phyloP scores from a whole-genome alignment of 371 early-diverging fungal species.

The Saksenaea vasiformis region DNA sequence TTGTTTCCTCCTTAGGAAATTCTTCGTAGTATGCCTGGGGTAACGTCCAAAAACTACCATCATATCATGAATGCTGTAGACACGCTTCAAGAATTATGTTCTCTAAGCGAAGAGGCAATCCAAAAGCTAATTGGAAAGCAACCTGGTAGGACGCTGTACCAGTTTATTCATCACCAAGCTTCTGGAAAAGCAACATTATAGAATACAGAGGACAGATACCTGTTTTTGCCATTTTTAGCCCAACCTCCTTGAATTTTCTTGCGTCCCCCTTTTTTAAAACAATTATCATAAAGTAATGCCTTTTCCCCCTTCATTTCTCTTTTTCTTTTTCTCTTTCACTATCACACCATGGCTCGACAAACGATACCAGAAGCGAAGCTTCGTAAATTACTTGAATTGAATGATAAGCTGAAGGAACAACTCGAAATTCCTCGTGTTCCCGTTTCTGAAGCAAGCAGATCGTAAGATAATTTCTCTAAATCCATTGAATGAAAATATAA shows the following conservation, averaged over 20 bases:
- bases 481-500: neutral
- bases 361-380: constrained; percentile 46
- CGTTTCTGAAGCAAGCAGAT: neutral
- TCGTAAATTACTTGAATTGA: constrained; percentile 42
- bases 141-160: constrained; percentile 49
- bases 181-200: neutral
- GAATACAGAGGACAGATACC: neutral
- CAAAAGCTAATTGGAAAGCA: constrained; percentile 59
- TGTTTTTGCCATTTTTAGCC: neutral
- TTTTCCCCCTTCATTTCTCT: neutral
- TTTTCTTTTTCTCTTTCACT: neutral
- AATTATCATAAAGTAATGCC: neutral
- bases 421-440: constrained; percentile 45
- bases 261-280: neutral
- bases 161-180: constrained; percentile 47
- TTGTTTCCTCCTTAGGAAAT: constrained; percentile 54
- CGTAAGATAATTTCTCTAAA: neutral
- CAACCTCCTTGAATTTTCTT: neutral
- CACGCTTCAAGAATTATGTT: constrained; percentile 64
- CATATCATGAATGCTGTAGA: constrained; percentile 66
- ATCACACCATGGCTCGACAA: constrained; percentile 16
- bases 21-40: constrained; percentile 83
- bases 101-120: constrained; percentile 46
- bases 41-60: constrained; percentile 78
- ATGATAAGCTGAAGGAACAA: constrained; percentile 51